Evolutionary conservation across 2,329 filamentous ascomycete species (phyloP).

Genomic region (Periconia macrospinosa): DNA sequence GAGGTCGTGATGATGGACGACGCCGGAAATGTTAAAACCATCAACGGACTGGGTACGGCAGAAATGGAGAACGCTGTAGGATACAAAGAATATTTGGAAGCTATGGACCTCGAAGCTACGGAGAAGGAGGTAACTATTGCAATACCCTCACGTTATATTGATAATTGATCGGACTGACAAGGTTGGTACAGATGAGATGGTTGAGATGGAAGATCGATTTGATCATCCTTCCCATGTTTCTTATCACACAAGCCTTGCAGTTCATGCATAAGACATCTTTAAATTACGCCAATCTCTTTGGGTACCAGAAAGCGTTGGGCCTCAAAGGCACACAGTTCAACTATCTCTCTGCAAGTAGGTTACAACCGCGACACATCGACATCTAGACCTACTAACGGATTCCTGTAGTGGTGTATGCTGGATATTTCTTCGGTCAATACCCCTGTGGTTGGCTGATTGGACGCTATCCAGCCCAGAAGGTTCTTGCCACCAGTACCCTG

Average conservation of each 20-base stretch:
- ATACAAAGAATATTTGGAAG: constrained; percentile 19
- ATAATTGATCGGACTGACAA: not conserved
- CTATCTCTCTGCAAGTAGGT: constrained; percentile 35
- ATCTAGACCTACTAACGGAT: not conserved
- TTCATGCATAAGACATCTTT: constrained; percentile 29
- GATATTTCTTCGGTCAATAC: constrained; percentile 48
- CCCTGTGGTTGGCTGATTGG: constrained; percentile 47
- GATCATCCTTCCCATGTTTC: constrained; percentile 25
- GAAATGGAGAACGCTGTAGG: constrained; percentile 16
- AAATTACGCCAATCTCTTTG: constrained; percentile 37
- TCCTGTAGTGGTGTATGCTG: constrained; percentile 37
- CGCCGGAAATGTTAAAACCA: not conserved
- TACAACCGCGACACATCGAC: not conserved
- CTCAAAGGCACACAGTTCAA: constrained; percentile 41
- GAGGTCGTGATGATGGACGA: not conserved
- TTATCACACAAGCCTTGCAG: constrained; percentile 23
- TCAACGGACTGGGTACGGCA: not conserved
- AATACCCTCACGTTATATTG: not conserved
- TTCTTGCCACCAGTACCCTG: constrained; percentile 35
- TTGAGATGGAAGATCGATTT: constrained; percentile 27
- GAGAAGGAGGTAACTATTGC: constrained; percentile 9
- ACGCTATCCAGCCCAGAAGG: constrained; percentile 40
- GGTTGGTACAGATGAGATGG: constrained; percentile 3
- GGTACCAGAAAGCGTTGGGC: constrained; percentile 37
- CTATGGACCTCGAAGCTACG: constrained; percentile 10